Percentiles rank a stretch among this genome's conserved stretches.
Conservation (phyloP, 441 rosid genomes). For the Gossypium trilobum region DNA sequence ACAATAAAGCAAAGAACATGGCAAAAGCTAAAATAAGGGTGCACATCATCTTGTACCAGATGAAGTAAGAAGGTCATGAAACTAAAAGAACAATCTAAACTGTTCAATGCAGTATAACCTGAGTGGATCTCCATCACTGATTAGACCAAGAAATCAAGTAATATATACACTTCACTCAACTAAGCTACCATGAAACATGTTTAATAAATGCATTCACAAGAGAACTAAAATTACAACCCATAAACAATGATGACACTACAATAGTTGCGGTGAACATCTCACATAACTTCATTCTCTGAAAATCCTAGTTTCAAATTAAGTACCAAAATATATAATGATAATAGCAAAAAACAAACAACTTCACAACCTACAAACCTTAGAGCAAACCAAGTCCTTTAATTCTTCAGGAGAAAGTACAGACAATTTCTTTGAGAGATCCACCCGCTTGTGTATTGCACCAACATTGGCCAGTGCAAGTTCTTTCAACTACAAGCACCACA, state of each 20-base stretch:
- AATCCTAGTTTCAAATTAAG: background rate
- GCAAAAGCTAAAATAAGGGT: background rate
- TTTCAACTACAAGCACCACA: constrained; percentile 46
- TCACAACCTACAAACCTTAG: constrained; percentile 50
- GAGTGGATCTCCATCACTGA: background rate
- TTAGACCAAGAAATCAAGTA: constrained; percentile 3
- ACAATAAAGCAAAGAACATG: background rate
- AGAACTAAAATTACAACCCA: background rate
- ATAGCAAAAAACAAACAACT: background rate
- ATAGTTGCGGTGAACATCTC: background rate
- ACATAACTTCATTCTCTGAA: background rate
- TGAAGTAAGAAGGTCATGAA: background rate
- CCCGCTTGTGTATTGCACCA: constrained; percentile 78
- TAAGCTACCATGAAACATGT: background rate
- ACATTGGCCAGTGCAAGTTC: constrained; percentile 83
- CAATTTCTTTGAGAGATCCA: constrained; percentile 83
- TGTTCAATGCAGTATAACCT: background rate
- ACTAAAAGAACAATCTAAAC: background rate
- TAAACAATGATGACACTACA: background rate
- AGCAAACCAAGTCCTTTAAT: constrained; percentile 81
- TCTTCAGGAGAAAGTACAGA: constrained; percentile 70
- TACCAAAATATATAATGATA: background rate
- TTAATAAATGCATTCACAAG: background rate
- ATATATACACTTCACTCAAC: background rate
- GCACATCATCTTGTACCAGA: background rate